These are phyloP conservation scores for Phytophthora tubulina DNA, from an alignment of 352 stramenopile genomes.

Conservation along the genomic window DNA sequence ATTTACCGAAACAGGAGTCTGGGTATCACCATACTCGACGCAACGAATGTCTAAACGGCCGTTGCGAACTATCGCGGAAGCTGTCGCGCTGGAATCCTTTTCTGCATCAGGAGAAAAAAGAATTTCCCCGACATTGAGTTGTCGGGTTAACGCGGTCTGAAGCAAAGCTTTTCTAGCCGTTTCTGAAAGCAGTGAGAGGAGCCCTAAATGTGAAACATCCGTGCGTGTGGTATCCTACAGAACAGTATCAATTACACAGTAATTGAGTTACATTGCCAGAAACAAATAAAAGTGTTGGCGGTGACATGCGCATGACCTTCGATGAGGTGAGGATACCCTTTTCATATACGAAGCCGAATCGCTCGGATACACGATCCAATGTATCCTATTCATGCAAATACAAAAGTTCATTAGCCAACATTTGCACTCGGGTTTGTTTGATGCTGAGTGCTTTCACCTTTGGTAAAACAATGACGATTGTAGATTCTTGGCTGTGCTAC, in stretches of 20 bases:
- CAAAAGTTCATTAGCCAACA: background rate
- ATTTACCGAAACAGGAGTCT: background rate
- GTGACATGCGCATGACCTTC: conserved; percentile 8
- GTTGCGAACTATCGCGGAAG: conserved; percentile 50
- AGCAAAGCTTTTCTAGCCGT: conserved; percentile 40
- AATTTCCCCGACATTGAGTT: conserved; percentile 29
- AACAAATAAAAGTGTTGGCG: background rate
- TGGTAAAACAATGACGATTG: conserved; percentile 32
- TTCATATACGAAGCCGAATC: conserved; percentile 45
- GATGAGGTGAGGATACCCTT: conserved; percentile 28
- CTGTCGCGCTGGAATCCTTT: conserved; percentile 11
- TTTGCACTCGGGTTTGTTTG: background rate
- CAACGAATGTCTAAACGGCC: conserved; percentile 63
- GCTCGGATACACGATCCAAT: conserved; percentile 34
- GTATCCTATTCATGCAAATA: conserved; percentile 29
- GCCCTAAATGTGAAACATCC: conserved; percentile 48
- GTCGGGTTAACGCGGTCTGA: conserved; percentile 32
- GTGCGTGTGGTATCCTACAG: conserved; percentile 44
- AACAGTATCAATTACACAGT: background rate
- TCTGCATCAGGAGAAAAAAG: conserved; percentile 22
- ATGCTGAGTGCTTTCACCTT: conserved; percentile 20
- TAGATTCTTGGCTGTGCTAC: conserved; percentile 40
- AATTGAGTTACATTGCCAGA: background rate
- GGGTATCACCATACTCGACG: conserved; percentile 24
- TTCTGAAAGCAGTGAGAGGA: conserved; percentile 58